Base-by-base conservation (phyloP, 1,284 basidiomycete genomes). In the Earliella scabrosa region DNA sequence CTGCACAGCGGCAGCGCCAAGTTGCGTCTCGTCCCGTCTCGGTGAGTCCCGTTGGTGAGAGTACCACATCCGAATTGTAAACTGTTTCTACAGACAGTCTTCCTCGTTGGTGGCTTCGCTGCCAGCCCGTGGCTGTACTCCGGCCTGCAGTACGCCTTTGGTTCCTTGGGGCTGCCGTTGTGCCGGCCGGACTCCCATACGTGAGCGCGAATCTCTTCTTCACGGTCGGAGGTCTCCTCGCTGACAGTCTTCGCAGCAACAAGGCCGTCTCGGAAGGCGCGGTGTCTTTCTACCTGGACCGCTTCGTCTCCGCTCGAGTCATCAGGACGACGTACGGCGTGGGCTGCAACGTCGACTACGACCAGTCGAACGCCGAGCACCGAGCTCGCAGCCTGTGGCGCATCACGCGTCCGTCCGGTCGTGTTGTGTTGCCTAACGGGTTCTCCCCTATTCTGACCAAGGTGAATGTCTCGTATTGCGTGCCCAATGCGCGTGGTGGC, bases 121-220 rank as follows among this genome's bases (percentile, higher is more conserved):
- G 74, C 72, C 4, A 77, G 68, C 21, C 70, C 75, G 21, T 78
- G 71, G 69, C 64, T 77, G 13, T 76, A 73, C 45, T 56, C 56
- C 2, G 63, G 45, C 32, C 54, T 77, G 4, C 64, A 72, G 41
- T 55, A 50, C 0, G 57, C 63, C 6, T 58, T 78, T 10, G 55
- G 50, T 7, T 50, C 68, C 41, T 16, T 75, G 65, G 68, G 68
- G 1, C 52, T 80, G 35, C 60, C 59, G 1, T 66, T 82, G 27
- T 71, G 70, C 56, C 71, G 80, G 4, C 81, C 79, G 13, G 79
- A 82, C 40, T 75, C 68, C 23, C 75, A 79, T 70, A 35, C 50
- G 56, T 61, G 47, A 14, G 40, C 13, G n/a, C n/a, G 39, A 4
- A 14, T 1, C 24, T 14, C 23, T 8, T 14, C 4, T 24, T 16